A percentile compares a stretch with the other conserved stretches of the same genome.
phyloP scores from a whole-genome alignment of 1,284 basidiomycete species.

The Tilletia setariae region DNA sequence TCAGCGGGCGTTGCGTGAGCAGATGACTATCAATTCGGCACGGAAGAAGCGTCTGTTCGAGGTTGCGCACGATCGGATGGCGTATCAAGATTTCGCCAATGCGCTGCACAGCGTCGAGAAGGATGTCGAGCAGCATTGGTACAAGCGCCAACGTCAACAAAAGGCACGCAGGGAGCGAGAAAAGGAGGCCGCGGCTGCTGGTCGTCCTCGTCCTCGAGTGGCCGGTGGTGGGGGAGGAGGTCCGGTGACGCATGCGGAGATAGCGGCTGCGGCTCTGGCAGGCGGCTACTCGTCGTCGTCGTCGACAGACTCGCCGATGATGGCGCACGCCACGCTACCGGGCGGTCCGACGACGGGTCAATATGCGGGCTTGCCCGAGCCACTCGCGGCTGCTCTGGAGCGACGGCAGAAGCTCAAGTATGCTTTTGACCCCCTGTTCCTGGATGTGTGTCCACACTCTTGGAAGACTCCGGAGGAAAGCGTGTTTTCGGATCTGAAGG shows the following conservation, averaged over 20 bases:
- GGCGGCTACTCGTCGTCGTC: slow-evolving; percentile 13
- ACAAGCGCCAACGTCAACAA: slow-evolving; percentile 46
- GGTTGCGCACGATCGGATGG: slow-evolving; percentile 81
- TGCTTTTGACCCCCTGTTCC: slow-evolving; percentile 46
- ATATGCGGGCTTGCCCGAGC: slow-evolving; percentile 31
- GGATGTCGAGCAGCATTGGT: slow-evolving; percentile 51
- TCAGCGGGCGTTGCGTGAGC: slow-evolving; percentile 73
- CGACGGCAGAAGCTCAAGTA: slow-evolving; percentile 36
- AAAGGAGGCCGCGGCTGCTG: slow-evolving; percentile 38
- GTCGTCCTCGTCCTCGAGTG: neutral
- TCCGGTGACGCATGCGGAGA: slow-evolving; percentile 7
- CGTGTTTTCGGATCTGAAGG: slow-evolving; percentile 20
- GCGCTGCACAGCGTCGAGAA: slow-evolving; percentile 49
- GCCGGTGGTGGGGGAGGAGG: neutral
- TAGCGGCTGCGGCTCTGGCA: slow-evolving; percentile 2
- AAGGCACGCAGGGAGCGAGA: slow-evolving; percentile 44
- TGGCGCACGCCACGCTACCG: neutral
- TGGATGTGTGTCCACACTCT: slow-evolving; percentile 14
- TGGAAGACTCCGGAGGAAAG: slow-evolving; percentile 21
- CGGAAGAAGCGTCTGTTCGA: slow-evolving; percentile 71
- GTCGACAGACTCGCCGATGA: neutral
- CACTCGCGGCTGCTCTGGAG: slow-evolving; percentile 40
- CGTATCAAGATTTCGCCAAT: slow-evolving; percentile 63
- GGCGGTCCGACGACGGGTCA: neutral
- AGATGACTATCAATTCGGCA: slow-evolving; percentile 75